Evolutionary conservation across 2,329 filamentous ascomycete genomes (phyloP).

Genomic region (Aspergillus puulaauensis): DNA sequence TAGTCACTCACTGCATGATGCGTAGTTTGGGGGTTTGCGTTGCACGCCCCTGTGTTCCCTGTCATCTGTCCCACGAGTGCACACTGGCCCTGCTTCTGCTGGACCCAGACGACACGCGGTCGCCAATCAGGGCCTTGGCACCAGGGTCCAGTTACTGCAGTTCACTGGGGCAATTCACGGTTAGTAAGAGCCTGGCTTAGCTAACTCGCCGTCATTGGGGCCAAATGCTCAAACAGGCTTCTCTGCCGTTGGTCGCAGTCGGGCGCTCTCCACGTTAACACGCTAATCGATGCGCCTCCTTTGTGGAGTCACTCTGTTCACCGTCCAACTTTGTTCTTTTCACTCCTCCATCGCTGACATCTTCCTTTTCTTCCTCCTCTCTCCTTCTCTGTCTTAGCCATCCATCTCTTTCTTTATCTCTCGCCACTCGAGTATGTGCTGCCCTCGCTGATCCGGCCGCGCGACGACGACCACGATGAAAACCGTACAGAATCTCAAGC

Average conservation of each 20-base stretch:
- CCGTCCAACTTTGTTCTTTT: background rate
- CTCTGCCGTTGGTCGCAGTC: background rate
- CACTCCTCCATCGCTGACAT: background rate
- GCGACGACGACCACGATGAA: slow-evolving; percentile 9
- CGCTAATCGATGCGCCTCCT: background rate
- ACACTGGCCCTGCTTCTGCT: too few species aligned
- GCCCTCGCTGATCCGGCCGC: background rate
- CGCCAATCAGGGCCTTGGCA: background rate
- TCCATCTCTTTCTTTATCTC: background rate
- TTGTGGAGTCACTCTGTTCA: background rate
- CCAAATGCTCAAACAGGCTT: background rate
- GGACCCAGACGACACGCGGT: background rate
- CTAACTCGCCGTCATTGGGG: background rate
- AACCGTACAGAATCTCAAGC: background rate
- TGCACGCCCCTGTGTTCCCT: too few species aligned
- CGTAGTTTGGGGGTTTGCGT: too few species aligned
- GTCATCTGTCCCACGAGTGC: too few species aligned
- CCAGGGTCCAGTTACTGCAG: background rate
- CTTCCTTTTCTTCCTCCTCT: background rate
- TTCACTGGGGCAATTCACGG: too few species aligned
- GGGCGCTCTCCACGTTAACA: background rate
- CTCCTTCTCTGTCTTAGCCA: background rate
- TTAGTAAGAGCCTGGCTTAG: background rate
- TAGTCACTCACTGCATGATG: background rate
- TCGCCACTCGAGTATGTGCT: background rate